These are phyloP conservation scores for Hypoxylon subgilvum DNA, from an alignment of 495 filamentous ascomycete species.

Conservation along the genomic window DNA sequence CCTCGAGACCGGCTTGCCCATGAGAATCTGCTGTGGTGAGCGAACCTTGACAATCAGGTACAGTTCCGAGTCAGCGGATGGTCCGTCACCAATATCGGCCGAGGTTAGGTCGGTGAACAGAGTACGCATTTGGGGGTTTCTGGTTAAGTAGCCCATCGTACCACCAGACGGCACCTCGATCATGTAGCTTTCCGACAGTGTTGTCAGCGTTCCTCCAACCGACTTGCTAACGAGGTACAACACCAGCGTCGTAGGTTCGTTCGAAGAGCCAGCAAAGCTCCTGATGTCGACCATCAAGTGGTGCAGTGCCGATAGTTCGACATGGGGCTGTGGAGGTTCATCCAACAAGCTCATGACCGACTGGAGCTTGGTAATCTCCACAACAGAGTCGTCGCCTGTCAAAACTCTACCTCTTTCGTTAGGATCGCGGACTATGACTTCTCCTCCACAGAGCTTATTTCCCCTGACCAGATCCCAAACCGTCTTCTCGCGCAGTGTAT, in stretches of 20 bases:
- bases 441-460: constrained; percentile 88
- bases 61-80: constrained; percentile 67
- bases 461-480: constrained; percentile 94
- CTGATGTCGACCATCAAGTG: constrained; percentile 87
- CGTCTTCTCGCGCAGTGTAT: constrained; percentile 74
- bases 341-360: constrained; percentile 95
- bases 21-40: constrained; percentile 61
- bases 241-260: constrained; percentile 73
- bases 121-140: constrained; percentile 73
- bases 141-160: constrained; percentile 62
- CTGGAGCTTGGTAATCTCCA: constrained; percentile 89
- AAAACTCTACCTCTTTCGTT: constrained; percentile 80
- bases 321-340: constrained; percentile 66
- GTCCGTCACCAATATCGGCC: constrained; percentile 80
- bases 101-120: constrained; percentile 85
- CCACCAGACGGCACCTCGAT: constrained; percentile 79
- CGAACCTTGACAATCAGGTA: constrained; percentile 86
- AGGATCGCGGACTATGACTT: constrained; percentile 92
- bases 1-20: constrained; percentile 53
- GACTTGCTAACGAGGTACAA: constrained; percentile 79
- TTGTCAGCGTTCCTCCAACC: constrained; percentile 63
- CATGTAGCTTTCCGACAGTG: constrained; percentile 81
- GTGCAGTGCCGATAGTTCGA: constrained; percentile 76
- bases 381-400: constrained; percentile 88
- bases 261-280: constrained; percentile 72